Percentiles rank a stretch among this genome's conserved stretches.
These are phyloP conservation scores for Sinapis alba DNA, from an alignment of 441 rosid species.

Conservation along the genomic window DNA sequence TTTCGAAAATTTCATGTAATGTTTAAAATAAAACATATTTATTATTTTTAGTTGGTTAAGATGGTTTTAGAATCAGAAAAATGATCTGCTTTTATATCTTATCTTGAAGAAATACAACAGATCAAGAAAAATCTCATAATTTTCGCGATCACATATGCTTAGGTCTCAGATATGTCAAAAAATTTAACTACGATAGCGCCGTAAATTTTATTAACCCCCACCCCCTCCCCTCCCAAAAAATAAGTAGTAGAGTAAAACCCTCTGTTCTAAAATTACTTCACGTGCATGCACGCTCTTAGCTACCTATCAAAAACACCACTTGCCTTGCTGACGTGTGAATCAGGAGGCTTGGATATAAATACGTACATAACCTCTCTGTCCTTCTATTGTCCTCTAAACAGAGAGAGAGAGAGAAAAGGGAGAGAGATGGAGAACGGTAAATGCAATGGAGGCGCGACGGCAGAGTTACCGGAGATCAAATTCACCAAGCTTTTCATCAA, in stretches of 20 bases:
- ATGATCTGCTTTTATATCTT: too few relatives aligned
- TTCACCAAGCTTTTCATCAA: slow-evolving; percentile 77
- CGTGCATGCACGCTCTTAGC: slow-evolving; percentile 28
- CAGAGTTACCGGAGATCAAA: slow-evolving; percentile 56
- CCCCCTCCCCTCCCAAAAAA: too few relatives aligned
- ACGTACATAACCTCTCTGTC: slow-evolving; percentile 18
- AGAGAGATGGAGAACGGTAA: slow-evolving; percentile 37
- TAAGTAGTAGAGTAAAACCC: neutral
- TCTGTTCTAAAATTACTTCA: neutral
- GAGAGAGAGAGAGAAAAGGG: neutral
- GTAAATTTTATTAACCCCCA: too few relatives aligned
- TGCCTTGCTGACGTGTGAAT: slow-evolving; percentile 29
- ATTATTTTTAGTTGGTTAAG: too few relatives aligned
- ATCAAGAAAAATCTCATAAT: too few relatives aligned
- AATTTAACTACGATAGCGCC: too few relatives aligned
- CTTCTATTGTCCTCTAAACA: neutral
- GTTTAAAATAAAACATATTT: too few relatives aligned
- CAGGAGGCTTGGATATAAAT: slow-evolving; percentile 23
- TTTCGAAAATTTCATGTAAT: too few relatives aligned
- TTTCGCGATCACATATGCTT: too few relatives aligned
- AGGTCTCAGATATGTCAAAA: too few relatives aligned
- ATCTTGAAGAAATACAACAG: too few relatives aligned
- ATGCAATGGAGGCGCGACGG: slow-evolving; percentile 33
- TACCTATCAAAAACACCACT: slow-evolving; percentile 17
- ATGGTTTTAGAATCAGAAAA: too few relatives aligned